These are phyloP conservation scores for Chrysoporthe cubensis DNA, from an alignment of 2,329 filamentous ascomycete genomes.

Conservation along the genomic window DNA sequence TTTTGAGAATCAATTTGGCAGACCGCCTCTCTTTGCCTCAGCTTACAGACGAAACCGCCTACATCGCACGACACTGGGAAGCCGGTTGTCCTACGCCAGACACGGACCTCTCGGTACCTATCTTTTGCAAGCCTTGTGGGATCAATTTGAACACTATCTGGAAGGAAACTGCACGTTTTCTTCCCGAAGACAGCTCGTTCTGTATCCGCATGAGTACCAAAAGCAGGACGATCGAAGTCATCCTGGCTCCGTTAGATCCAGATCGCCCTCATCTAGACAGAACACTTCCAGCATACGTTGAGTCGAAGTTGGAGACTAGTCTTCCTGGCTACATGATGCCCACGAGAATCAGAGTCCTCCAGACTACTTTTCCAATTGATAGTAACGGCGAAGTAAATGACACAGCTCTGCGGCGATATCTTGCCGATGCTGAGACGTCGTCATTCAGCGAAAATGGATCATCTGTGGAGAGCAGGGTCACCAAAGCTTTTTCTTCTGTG, in stretches of 20 bases:
- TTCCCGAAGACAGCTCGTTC: conserved; percentile 30
- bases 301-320: conserved; percentile 26
- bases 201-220: conserved; percentile 30
- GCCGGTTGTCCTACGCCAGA: conserved; percentile 53
- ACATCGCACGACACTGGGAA: conserved; percentile 52
- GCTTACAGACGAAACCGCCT: conserved; percentile 49
- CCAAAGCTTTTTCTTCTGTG: conserved; percentile 49
- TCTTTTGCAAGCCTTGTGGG: conserved; percentile 41
- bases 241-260: conserved; percentile 11
- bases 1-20: conserved; percentile 57
- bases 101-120: conserved; percentile 47
- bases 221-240: conserved; percentile 18
- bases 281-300: conserved; percentile 17
- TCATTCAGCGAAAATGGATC: conserved; percentile 29
- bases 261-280: conserved; percentile 13
- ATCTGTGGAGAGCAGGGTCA: conserved; percentile 43
- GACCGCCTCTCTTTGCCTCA: conserved; percentile 50
- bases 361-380: conserved; percentile 41
- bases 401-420: conserved; percentile 1
- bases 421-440: conserved; percentile 8
- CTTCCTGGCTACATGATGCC: conserved; percentile 44
- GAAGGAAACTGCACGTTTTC: conserved; percentile 15
- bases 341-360: conserved; percentile 40
- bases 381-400: conserved; percentile 31
- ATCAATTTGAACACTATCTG: conserved; percentile 38